phyloP scores from a whole-genome alignment of 2,329 filamentous ascomycete genomes.

The Neofusicoccum kwambonambiense region DNA sequence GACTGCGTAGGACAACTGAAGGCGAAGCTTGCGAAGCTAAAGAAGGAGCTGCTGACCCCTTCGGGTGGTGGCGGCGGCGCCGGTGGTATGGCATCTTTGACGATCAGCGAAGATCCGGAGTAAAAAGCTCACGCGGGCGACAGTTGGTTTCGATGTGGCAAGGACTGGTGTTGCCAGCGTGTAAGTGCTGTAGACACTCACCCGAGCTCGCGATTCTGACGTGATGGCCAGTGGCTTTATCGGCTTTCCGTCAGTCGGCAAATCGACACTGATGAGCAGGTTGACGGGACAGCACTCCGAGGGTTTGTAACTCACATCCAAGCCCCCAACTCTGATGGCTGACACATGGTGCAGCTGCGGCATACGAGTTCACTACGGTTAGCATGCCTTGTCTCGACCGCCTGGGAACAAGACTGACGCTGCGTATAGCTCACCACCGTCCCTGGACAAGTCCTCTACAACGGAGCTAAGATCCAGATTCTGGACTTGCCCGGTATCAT shows the following conservation, averaged over 20 bases:
- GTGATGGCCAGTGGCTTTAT: slow-evolving; percentile 69
- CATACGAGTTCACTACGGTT: slow-evolving; percentile 93
- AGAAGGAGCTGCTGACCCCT: slow-evolving; percentile 90
- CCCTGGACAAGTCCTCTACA: slow-evolving; percentile 92
- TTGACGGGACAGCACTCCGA: slow-evolving; percentile 97
- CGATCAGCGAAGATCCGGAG: background rate
- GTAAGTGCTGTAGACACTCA: slow-evolving; percentile 38
- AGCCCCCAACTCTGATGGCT: slow-evolving; percentile 19
- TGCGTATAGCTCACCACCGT: slow-evolving; percentile 73
- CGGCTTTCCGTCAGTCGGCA: slow-evolving; percentile 96
- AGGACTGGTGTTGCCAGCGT: slow-evolving; percentile 96
- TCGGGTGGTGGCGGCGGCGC: slow-evolving; percentile 76
- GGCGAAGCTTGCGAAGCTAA: slow-evolving; percentile 96
- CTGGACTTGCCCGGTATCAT: slow-evolving; percentile 98
- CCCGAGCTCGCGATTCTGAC: slow-evolving; percentile 19
- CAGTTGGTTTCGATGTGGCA: slow-evolving; percentile 91
- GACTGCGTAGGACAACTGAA: slow-evolving; percentile 70
- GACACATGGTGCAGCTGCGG: slow-evolving; percentile 59
- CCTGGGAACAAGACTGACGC: slow-evolving; percentile 17
- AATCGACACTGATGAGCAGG: slow-evolving; percentile 94
- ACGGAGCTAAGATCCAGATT: slow-evolving; percentile 96
- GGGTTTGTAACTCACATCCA: slow-evolving; percentile 36
- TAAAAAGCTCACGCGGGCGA: slow-evolving; percentile 22
- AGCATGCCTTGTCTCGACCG: background rate
- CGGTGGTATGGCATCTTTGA: slow-evolving; percentile 52